Base-by-base conservation (phyloP, 805 yeast species). In the Candida ascalaphidarum region DNA sequence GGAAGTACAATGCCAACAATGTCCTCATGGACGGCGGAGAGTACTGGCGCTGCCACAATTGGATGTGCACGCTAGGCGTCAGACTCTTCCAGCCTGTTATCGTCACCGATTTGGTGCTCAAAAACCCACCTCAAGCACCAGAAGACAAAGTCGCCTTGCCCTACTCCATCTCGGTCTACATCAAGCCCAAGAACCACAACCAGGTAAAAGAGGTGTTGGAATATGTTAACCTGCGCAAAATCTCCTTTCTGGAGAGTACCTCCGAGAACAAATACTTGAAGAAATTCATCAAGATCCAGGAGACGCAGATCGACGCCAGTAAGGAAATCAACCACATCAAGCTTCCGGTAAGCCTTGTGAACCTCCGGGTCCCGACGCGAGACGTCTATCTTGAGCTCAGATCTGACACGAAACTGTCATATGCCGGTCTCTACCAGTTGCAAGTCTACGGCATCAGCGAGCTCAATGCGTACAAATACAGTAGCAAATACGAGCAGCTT, bases 1-100 rank as follows among this genome's bases (percentile, higher is more conserved):
- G 55, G 52, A 48, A 52, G 27, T 52, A 29, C 28, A 59, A 62
- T 36, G 69, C 68, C 9, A 62, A 61, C 37, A 59, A 55, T 30
- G 43, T 50, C 3, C 36, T 62, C 13, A 34, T 54, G 5, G 64
- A 62, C 30, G 55, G 55, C 6, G 61, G 52, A 1, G 30, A 36
- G 8, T 32, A 32, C 22, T 62, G 68, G 68, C 43, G 44, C 19
- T 57, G 66, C 37, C 44, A 40, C 11, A 36, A 52, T 1, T 31
- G 34, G 12, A 28, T 29, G 5, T 59, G 66, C 31, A 39, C 60
- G 5, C 29, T 60, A 11, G 69, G 69, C 1, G 35, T 62, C 8
- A 44, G 64, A 21, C 33, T 62, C 21, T 46, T 50, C 21, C 40
- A 40, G 17, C 37, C 61, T 2, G 37, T 58, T 3, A 49, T 62